Percentiles rank a stretch among this genome's conserved stretches.
Conservation (phyloP, 2,329 filamentous ascomycete species). For the Sclerotinia glacialis region DNA sequence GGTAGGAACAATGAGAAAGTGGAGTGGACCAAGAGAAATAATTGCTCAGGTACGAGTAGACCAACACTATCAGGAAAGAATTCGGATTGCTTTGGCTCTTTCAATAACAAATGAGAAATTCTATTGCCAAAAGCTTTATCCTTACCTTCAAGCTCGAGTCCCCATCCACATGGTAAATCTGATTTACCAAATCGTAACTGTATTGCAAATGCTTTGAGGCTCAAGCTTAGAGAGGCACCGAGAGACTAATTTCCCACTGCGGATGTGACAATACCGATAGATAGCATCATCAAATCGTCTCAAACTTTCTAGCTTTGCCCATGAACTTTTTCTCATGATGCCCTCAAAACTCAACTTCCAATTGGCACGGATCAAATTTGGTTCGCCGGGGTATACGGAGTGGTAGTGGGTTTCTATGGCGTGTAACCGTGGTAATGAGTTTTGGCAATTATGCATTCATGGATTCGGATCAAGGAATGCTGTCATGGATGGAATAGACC, state of each 20-base stretch:
- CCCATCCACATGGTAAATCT: neutral
- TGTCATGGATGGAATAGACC: conserved; percentile 17
- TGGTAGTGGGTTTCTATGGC: conserved; percentile 1
- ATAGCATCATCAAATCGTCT: neutral
- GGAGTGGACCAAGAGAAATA: conserved; percentile 12
- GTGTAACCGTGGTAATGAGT: conserved; percentile 12
- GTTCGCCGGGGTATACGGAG: neutral
- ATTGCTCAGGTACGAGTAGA: conserved; percentile 1
- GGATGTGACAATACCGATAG: neutral
- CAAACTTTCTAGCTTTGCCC: conserved; percentile 9
- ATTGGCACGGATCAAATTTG: conserved; percentile 10
- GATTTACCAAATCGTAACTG: neutral
- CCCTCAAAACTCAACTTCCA: neutral
- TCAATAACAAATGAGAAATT: neutral
- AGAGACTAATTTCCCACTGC: neutral
- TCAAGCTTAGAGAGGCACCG: neutral
- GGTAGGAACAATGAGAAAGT: conserved; percentile 9
- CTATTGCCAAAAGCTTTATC: conserved; percentile 12
- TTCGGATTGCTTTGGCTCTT: neutral
- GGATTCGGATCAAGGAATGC: conserved; percentile 2
- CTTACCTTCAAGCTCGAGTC: neutral
- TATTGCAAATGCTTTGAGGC: neutral
- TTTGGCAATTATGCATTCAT: conserved; percentile 1
- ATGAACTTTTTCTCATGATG: neutral
- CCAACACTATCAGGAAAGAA: neutral